Evolutionary conservation across 2,329 filamentous ascomycete species (phyloP).

Genomic region (Neonectria coccinea): DNA sequence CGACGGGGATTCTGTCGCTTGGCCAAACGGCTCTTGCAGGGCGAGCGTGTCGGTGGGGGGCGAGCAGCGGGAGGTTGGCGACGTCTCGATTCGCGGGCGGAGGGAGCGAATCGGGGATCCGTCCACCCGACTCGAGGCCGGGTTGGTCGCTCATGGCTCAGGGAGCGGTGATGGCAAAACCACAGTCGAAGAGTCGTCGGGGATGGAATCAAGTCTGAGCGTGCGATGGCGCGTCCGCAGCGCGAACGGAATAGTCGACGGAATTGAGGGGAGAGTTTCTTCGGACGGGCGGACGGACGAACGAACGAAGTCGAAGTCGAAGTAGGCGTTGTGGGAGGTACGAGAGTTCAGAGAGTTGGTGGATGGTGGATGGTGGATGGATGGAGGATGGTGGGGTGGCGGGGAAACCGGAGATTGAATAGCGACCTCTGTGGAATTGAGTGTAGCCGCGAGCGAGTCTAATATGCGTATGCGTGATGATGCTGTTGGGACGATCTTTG

Average conservation of each 20-base stretch:
- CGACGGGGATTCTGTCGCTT: slow-evolving; percentile 62
- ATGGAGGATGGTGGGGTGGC: slow-evolving; percentile 6
- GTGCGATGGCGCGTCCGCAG: slow-evolving; percentile 1
- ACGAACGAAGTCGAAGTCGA: neutral
- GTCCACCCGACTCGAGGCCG: slow-evolving; percentile 19
- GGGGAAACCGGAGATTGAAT: neutral
- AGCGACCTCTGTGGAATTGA: neutral
- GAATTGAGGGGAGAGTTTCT: slow-evolving; percentile 9
- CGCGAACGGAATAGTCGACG: slow-evolving; percentile 7
- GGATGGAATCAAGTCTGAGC: neutral
- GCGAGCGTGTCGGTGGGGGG: neutral
- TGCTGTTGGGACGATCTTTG: neutral
- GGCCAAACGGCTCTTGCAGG: slow-evolving; percentile 46
- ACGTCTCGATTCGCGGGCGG: slow-evolving; percentile 34
- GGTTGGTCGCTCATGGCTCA: slow-evolving; percentile 7
- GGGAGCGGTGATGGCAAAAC: neutral
- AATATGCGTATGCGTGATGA: neutral
- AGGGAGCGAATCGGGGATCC: slow-evolving; percentile 34
- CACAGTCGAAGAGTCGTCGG: neutral
- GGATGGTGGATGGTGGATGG: neutral
- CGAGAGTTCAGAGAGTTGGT: neutral
- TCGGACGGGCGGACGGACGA: slow-evolving; percentile 10
- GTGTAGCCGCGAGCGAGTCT: neutral
- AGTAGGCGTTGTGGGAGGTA: neutral
- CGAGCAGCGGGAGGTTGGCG: neutral